Evolutionary conservation across 2,329 filamentous ascomycete genomes (phyloP), one percentile per base, ranked within the genome.

Genomic region (Tolypocladium endophyticum): DNA sequence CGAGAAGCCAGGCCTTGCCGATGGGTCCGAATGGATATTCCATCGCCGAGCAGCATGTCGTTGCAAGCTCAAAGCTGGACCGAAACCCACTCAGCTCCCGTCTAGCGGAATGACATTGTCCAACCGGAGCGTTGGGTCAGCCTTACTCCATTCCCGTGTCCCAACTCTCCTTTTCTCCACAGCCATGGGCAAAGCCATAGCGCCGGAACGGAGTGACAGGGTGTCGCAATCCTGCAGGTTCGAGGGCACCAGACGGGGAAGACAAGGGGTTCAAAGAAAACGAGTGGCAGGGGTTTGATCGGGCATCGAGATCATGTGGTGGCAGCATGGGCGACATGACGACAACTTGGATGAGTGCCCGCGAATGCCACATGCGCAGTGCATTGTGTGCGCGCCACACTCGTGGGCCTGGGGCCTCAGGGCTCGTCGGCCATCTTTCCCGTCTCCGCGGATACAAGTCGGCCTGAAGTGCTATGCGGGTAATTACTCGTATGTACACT

Each of bases 61-160:
- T 64, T 60, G 59, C 61, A 61, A 66, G 64, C 64, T 65, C 62
- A 66, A 63, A 66, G 58, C 63, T 64, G 62, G 59, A 61, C 25
- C 54, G 35, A 25, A 59, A 56, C 58, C 58, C 58, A 52, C 57
- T 53, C 60, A 59, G 60, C 62, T 58, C 39, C 35, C 35, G 57
- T 61, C 60, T 52, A 56, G 58, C 50, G 20, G 59, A 55, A 53
- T 52, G 4, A 54, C 41, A 30, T 43, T 38, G 58, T 61, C 58
- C 60, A 61, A 61, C 58, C 58, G 55, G 56, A 57, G 53, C 52
- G 53, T 53, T 45, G 55, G 58, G 58, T 57, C 56, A 45, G 39
- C 56, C 56, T 57, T 57, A 56, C 20, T 20, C 30, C 54, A 41
- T 30, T 41, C 23, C 54, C 23, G 35, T 18, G 23, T 41, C 36